Evolutionary conservation across 805 yeast genomes (phyloP).

Genomic region (Metschnikowia arizonensis): DNA sequence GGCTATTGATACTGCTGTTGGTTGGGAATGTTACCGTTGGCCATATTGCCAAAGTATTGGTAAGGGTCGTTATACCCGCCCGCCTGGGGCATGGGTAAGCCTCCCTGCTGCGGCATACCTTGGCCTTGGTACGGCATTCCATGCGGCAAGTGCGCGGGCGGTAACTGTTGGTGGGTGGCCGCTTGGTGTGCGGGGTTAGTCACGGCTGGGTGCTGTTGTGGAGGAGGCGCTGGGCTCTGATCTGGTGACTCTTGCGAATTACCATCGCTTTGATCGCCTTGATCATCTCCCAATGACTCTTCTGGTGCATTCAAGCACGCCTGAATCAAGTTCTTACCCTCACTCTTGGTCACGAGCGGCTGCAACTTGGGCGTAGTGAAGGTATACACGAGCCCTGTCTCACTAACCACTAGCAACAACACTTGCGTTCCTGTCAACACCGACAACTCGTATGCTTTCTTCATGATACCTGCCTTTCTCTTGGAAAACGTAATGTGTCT

Average conservation of each 20-base stretch:
- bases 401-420: slow-evolving; percentile 87
- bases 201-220: slow-evolving; percentile 20
- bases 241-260: slow-evolving; percentile 40
- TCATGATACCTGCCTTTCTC: slow-evolving; percentile 98
- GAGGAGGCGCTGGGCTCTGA: slow-evolving; percentile 34
- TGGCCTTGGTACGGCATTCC: slow-evolving; percentile 45
- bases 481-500: slow-evolving; percentile 97
- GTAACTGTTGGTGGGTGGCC: slow-evolving; percentile 28
- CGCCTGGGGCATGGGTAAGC: slow-evolving; percentile 43
- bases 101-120: slow-evolving; percentile 38
- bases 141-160: slow-evolving; percentile 41
- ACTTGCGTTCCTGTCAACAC: slow-evolving; percentile 98
- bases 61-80: slow-evolving; percentile 55
- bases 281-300: slow-evolving; percentile 66
- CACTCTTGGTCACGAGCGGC: slow-evolving; percentile 95
- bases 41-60: slow-evolving; percentile 57
- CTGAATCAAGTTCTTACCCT: slow-evolving; percentile 94
- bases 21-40: slow-evolving; percentile 44
- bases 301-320: slow-evolving; percentile 98
- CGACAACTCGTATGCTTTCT: slow-evolving; percentile 96
- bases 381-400: slow-evolving; percentile 97
- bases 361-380: slow-evolving; percentile 98
- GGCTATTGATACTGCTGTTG: slow-evolving; percentile 53
- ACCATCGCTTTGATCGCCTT: slow-evolving; percentile 49
- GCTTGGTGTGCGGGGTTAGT: slow-evolving; percentile 21